These are phyloP conservation scores for Musa troglodytarum DNA, from an alignment of 176 grass and related monocot species.

Conservation along the genomic window DNA sequence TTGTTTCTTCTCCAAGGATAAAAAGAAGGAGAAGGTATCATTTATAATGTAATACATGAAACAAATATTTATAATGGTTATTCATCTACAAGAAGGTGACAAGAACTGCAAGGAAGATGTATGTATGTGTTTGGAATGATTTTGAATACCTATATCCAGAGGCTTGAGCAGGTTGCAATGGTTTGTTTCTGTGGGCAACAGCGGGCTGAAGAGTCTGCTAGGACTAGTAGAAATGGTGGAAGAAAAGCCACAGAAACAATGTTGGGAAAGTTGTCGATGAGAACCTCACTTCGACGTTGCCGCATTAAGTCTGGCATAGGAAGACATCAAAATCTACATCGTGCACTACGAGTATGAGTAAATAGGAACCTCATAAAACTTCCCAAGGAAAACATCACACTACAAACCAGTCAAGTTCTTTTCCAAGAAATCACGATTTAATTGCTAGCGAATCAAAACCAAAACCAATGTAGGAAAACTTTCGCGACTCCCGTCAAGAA, in stretches of 20 bases:
- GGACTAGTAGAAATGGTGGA: not conserved
- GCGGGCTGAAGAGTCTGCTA: not conserved
- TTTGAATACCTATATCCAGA: not conserved
- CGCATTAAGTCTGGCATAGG: too few relatives aligned
- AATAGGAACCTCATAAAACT: too few relatives aligned
- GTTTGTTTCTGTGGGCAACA: not conserved
- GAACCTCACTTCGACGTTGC: not conserved
- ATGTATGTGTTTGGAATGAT: not conserved
- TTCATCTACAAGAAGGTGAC: not conserved
- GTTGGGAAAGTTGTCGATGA: not conserved
- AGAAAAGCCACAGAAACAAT: not conserved
- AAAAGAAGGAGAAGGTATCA: too few relatives aligned
- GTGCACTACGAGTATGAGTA: too few relatives aligned
- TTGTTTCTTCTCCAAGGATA: too few relatives aligned
- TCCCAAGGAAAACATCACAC: not conserved
- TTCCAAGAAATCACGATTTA: not conserved
- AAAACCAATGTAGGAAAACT: not conserved
- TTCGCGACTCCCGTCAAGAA: not conserved
- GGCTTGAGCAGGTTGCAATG: not conserved
- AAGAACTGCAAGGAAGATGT: not conserved
- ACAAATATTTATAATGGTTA: not conserved
- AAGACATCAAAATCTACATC: too few relatives aligned
- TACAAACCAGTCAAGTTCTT: not conserved
- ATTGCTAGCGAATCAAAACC: not conserved
- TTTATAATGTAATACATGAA: not conserved